Conservation (phyloP, 176 grass and related monocot genomes). For the Musa acuminata region DNA sequence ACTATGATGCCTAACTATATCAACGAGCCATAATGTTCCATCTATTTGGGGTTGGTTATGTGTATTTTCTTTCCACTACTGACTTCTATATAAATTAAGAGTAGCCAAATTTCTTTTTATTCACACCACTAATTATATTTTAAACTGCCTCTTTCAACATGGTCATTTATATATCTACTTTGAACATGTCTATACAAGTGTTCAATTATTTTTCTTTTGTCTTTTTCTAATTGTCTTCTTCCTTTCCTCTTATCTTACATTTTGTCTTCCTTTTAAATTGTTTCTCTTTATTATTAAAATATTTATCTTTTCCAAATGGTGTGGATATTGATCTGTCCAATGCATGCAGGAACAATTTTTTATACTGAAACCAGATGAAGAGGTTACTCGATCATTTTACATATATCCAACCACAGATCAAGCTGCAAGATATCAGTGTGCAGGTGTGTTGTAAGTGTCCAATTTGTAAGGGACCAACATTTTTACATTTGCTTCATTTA, state of each 20-base stretch:
- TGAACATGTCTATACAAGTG: too few species aligned
- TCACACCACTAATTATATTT: too few species aligned
- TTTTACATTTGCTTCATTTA: not conserved
- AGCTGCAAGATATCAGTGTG: conserved; percentile 57
- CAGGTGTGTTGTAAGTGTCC: conserved; percentile 34
- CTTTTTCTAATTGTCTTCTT: not conserved
- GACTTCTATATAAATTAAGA: too few species aligned
- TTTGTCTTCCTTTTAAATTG: not conserved
- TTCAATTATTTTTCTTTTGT: not conserved
- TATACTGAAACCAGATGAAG: conserved; percentile 68
- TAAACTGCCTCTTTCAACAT: too few species aligned
- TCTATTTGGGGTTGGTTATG: too few species aligned
- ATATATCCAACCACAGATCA: conserved; percentile 47
- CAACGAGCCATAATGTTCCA: too few species aligned
- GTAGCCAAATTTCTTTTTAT: too few species aligned
- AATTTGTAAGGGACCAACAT: not conserved
- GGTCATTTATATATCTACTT: too few species aligned
- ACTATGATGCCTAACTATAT: too few species aligned
- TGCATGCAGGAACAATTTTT: conserved; percentile 66
- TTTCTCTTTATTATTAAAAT: not conserved
- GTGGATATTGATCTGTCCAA: not conserved
- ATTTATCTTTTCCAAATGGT: not conserved
- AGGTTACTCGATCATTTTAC: conserved; percentile 33
- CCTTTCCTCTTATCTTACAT: not conserved
- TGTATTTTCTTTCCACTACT: too few species aligned